phyloP scores from a whole-genome alignment of 805 yeast genomes.

The Ogataea glucozyma region DNA sequence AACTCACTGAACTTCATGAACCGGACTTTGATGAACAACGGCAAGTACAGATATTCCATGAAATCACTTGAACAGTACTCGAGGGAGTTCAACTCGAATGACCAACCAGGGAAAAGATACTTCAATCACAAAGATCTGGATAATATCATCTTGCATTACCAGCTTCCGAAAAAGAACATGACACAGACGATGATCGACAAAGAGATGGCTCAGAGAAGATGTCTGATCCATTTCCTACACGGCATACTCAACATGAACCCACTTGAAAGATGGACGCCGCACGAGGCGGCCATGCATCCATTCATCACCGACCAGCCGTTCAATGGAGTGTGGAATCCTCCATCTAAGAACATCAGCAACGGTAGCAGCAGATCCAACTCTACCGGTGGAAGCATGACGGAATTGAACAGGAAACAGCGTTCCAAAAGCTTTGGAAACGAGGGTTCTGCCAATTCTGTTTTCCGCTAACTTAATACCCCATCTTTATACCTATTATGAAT shows the following conservation, averaged over 20 bases:
- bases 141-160: slow-evolving; percentile 77
- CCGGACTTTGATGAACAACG: slow-evolving; percentile 14
- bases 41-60: slow-evolving; percentile 32
- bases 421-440: slow-evolving; percentile 25
- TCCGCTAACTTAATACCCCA: neutral
- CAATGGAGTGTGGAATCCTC: slow-evolving; percentile 55
- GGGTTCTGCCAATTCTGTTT: slow-evolving; percentile 1
- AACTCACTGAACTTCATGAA: slow-evolving; percentile 68
- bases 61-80: slow-evolving; percentile 48
- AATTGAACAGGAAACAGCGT: slow-evolving; percentile 20
- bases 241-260: slow-evolving; percentile 87
- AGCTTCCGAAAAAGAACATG: slow-evolving; percentile 61
- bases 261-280: slow-evolving; percentile 94
- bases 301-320: slow-evolving; percentile 69
- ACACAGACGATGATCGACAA: slow-evolving; percentile 55
- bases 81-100: slow-evolving; percentile 55
- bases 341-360: slow-evolving; percentile 25
- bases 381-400: slow-evolving; percentile 7
- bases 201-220: slow-evolving; percentile 70
- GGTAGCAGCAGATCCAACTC: slow-evolving; percentile 10
- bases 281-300: slow-evolving; percentile 90
- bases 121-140: slow-evolving; percentile 63
- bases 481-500: neutral
- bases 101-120: slow-evolving; percentile 83
- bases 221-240: slow-evolving; percentile 72